These are phyloP conservation scores for Euphorbia celastroides DNA, from an alignment of 441 rosid genomes.

Conservation along the genomic window DNA sequence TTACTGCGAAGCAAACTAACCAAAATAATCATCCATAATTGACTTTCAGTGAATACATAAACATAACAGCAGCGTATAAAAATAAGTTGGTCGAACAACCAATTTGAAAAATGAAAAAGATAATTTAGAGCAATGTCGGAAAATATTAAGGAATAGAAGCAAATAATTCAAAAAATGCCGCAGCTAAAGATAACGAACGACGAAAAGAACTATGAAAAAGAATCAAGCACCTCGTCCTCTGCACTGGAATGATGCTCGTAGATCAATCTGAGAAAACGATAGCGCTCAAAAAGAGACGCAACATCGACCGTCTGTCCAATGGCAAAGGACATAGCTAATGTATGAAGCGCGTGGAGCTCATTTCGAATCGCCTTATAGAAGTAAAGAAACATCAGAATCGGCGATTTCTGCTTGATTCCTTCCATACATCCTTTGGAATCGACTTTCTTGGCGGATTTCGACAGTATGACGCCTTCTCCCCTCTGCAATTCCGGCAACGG, in stretches of 20 bases:
- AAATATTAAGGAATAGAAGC: not conserved
- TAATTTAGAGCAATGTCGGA: not conserved
- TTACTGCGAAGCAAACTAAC: not conserved
- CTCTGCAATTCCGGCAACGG: conserved; percentile 56
- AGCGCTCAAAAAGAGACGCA: conserved; percentile 37
- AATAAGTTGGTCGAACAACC: not conserved
- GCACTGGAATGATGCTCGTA: conserved; percentile 59
- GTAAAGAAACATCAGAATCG: conserved; percentile 51
- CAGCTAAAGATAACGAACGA: not conserved
- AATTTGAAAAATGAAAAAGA: not conserved
- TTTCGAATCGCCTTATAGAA: conserved; percentile 55
- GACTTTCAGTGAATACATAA: not conserved
- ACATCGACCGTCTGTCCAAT: conserved; percentile 36
- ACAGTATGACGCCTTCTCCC: conserved; percentile 33
- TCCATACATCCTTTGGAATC: conserved; percentile 30
- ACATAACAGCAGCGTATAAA: not conserved
- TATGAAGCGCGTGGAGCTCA: conserved; percentile 54
- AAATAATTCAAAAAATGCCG: not conserved
- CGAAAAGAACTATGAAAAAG: not conserved
- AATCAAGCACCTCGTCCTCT: conserved; percentile 46
- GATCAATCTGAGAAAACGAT: conserved; percentile 41
- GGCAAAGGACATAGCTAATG: conserved; percentile 44
- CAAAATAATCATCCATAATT: not conserved
- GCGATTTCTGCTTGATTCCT: conserved; percentile 37
- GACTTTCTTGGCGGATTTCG: conserved; percentile 32